Base-by-base conservation (phyloP, 176 grass and related monocot species). In the Eleusine indica region DNA sequence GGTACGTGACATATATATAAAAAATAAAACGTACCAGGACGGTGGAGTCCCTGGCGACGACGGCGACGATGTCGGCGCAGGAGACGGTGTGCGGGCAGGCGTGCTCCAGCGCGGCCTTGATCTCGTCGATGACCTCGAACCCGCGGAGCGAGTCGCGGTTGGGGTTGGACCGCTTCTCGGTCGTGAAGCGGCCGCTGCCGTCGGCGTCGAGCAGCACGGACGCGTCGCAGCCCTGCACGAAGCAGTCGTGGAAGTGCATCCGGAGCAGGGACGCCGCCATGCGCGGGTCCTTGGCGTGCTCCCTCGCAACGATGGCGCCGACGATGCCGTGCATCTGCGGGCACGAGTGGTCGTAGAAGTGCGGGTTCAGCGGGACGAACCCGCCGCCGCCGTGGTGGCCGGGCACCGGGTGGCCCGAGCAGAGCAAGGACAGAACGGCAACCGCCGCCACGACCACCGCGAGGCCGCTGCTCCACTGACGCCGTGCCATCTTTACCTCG, bases 241-340 rank as follows among this genome's bases (percentile, higher is more conserved):
- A 97, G 80, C 94, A 97, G 89, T 97, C 94, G 84, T 97, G 94
- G 88, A 97, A 97, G 85, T 97, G 94, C 66, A 97, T 62, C 64
- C 94, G 92, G 14, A 97, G 84, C 48, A 97, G 71, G 0, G 95
- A 97, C 57, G 95, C 95, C 38, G 92, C 90, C 90, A 97, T 97
- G 72, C 95, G 90, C 19, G 90, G 90, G 73, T 94, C 95, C 80
- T 83, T 76, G 6, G 95, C 90, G 85, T 92, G 85, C 16, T 89
- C 94, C 76, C 85, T 92, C 0, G 86, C 85, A 61, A 97, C 90
- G 67, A 94, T 74, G 71, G 73, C 86, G 28, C 85, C 79, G 28
- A 97, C 71, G 62, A 97, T 88, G 21, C 51, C 71, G 6, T 87
- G 83, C 68, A 89, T 87, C 87, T 97, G 85, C 60, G 94, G 92